phyloP scores from a whole-genome alignment of 2,329 filamentous ascomycete genomes.

The Fusarium sulawesiense region DNA sequence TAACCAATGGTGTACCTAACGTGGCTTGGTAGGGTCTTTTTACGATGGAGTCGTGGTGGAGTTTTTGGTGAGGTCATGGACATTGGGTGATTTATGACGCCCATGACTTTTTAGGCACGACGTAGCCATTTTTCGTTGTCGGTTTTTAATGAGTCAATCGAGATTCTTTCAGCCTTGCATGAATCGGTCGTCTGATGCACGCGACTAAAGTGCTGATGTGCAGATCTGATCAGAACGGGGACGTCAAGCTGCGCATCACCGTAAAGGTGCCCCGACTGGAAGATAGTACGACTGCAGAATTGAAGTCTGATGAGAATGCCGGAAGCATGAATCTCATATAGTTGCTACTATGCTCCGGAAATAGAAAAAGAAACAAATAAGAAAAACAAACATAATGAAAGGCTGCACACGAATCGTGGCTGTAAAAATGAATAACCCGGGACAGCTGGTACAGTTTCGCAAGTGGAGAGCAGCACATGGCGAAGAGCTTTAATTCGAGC shows the following conservation, averaged over 20 bases:
- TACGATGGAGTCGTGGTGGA: slow-evolving; percentile 1
- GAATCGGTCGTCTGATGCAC: background rate
- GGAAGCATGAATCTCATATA: too few species aligned
- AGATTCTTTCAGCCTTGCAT: background rate
- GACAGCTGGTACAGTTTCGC: background rate
- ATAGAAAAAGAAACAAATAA: too few species aligned
- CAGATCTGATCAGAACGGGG: background rate
- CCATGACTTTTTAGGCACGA: background rate
- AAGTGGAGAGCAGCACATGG: background rate
- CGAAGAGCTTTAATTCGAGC: background rate
- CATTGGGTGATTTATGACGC: background rate
- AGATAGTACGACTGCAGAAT: rapidly evolving
- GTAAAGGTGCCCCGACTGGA: background rate
- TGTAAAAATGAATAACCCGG: background rate
- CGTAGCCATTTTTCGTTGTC: background rate
- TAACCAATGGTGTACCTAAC: background rate
- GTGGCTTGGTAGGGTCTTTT: background rate
- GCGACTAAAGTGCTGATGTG: background rate
- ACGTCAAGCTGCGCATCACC: too few species aligned
- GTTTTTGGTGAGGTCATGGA: slow-evolving; percentile 5
- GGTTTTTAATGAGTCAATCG: too few species aligned
- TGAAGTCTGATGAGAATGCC: rapidly evolving
- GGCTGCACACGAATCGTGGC: rapidly evolving
- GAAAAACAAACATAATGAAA: background rate
- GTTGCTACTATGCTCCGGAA: too few species aligned